Evolutionary conservation across 2,329 filamentous ascomycete species (phyloP), one percentile per base, ranked within the genome.

Genomic region (Sclerotiophoma versabilis): DNA sequence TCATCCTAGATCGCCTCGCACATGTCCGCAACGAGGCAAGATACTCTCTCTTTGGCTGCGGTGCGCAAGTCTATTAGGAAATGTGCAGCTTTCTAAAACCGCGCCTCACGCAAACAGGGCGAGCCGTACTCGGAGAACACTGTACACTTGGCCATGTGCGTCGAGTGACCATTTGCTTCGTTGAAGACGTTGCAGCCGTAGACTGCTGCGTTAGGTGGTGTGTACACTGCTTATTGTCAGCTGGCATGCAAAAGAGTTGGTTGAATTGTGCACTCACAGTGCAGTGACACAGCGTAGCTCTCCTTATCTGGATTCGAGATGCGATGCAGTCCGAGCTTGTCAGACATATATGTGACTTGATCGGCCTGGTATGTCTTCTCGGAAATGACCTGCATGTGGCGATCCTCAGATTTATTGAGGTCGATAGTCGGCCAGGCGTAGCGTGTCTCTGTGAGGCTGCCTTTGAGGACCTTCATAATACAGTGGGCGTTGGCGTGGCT

Each of bases 341-440:
- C 93, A 32, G 91, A 90, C 88, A 97, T 96, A 75, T 96, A 96
- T 8, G 91, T 88, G 32, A 96, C 91, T 58, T 89, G 80, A 61
- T 93, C 88, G 69, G 88, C 81, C 43, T 80, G 77, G 68, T 92
- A 90, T 34, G 81, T 83, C 32, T 84, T 90, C 68, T 91, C 84
- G 37, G 85, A 87, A 60, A 87, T 88, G 52, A 90, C 75, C 55
- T 79, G 71, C 75, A 90, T 87, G 3, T 87, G 86, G 5, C 79
- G 75, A 5, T 68, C 60, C 49, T 79, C 70, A 29, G 76, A 78
- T 42, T 82, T 78, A 42, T 80, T 76, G 42, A 79, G 70, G 37
- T 73, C 73, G 46, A 74, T 71, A 50, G 75, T 73, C 1, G 92
- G 92, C 77, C 90, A 92, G 45, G 83, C 83, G 75, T 91, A 96